Base-by-base conservation (phyloP, 495 filamentous ascomycete genomes). In the Penicillium odoratum region DNA sequence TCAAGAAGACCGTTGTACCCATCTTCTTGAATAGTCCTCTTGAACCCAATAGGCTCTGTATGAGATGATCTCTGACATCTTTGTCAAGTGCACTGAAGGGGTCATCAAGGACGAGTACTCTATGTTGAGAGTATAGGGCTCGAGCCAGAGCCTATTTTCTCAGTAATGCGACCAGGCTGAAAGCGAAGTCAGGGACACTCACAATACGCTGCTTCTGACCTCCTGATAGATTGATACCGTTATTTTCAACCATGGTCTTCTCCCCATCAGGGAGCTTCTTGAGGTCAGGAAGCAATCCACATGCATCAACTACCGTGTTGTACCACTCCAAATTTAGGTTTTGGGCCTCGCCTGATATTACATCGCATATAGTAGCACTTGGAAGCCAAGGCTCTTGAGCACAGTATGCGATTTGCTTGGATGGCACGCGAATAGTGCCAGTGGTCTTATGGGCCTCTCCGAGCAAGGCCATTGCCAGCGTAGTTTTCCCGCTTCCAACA, bases 121-220 rank as follows among this genome's bases (percentile, higher is more conserved):
- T 59, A 1, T 64, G 58, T 18, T 68, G 45, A 3, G 74, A 38
- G 60, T 79, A 82, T 7, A 83, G 51, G 50, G 73, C 74, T 30
- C 80, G 62, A 16, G 80, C 80, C 4, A 82, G 57, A 18, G 71
- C 65, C 57, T 76, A 47, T 13, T 48, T 3, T 6, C 1, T 6
- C 16, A 38, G 16, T 26, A 18, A 30, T 34, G 4, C 13, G 9
- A 36, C 9, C 13, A 8, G 8, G 9, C 4, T 1, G 11, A 11
- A 13, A 1, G 8, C 4, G 9, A 36, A 36, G 33, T 3, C 8
- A 0, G 8, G 13, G 33, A 36, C 1, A 31, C 46, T 29, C 29
- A 78, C 75, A 16, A 85, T 55, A 42, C 83, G 74, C 47, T 81
- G 78, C 51, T 74, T 77, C 63, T 84, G 82, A 1, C 83, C 83